A percentile compares a stretch with the other conserved stretches of the same genome.
phyloP scores from a whole-genome alignment of 2,329 filamentous ascomycete genomes.

The Stachybotrys elegans region DNA sequence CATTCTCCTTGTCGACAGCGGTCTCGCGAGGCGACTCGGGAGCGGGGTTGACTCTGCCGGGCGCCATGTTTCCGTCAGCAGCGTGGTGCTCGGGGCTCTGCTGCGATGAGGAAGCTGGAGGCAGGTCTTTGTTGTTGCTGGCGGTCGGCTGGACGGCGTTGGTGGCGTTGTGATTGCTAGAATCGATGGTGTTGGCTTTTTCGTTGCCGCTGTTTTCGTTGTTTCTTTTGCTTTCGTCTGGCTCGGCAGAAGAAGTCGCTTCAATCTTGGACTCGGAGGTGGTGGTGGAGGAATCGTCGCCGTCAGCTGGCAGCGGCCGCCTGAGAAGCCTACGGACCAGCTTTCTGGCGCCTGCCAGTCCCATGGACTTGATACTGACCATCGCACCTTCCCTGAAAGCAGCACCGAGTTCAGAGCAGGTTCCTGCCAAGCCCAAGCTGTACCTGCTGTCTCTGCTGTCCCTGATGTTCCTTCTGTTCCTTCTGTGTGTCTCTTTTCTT shows the following conservation, averaged over 20 bases:
- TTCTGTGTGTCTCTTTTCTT: neutral
- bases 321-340: slow-evolving; percentile 26
- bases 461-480: slow-evolving; percentile 4
- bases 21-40: slow-evolving; percentile 1
- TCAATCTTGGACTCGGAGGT: slow-evolving; percentile 1
- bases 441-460: slow-evolving; percentile 7
- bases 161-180: neutral
- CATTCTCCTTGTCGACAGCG: slow-evolving; percentile 25
- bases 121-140: slow-evolving; percentile 7
- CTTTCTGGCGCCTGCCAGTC: slow-evolving; percentile 24
- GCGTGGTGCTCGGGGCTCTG: too few relatives aligned
- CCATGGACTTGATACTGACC: slow-evolving; percentile 21
- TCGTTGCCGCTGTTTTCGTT: too few relatives aligned
- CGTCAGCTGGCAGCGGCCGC: slow-evolving; percentile 18
- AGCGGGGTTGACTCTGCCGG: slow-evolving; percentile 4
- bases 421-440: too few relatives aligned
- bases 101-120: slow-evolving; percentile 2
- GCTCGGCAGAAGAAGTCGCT: neutral
- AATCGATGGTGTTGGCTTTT: neutral
- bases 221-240: neutral
- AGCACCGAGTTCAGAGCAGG: too few relatives aligned
- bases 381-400: slow-evolving; percentile 13
- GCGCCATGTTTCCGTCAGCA: slow-evolving; percentile 4
- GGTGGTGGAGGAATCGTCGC: slow-evolving; percentile 7
- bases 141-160: slow-evolving; percentile 6